Base-by-base conservation (phyloP, 2,329 filamentous ascomycete species). In the Colletotrichum acutatum region DNA sequence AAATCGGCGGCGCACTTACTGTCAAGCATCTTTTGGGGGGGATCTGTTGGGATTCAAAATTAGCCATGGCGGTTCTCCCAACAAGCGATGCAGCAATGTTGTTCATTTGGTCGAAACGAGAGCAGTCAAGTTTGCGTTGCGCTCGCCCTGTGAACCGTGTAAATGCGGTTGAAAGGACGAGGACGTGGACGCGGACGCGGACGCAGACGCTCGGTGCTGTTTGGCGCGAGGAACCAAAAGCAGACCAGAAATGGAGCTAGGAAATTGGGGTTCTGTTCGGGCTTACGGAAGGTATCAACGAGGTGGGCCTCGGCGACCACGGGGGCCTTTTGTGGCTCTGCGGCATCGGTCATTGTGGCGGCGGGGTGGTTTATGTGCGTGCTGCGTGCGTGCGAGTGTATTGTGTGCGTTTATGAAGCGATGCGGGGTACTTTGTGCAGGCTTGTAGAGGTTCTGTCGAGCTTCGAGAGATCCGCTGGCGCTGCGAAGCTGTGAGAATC, bases 261-360 rank as follows among this genome's bases (percentile, higher is more conserved):
- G 54, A 60, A 69, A 52, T 68, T 73, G 69, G 64, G 69, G 69
- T 70, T 28, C 42, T 34, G 68, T 56, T 74, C 53, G 69, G 67
- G 66, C 90, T 87, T 84, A 92, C 90, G 89, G 80, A 86, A 94
- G 24, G 93, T 95, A 83, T 94, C 91, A 77, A 95, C 92, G 80
- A 91, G 84, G 83, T 95, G 93, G 79, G 93, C 92, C 87, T 95
- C 93, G 74, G 88, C 87, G 78, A 95, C 93, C 78, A 93, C 91
- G 60, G 88, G 89, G 77, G 78, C 80, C 81, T 86, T 88, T 79
- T 77, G 77, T 75, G 82, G 76, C 71, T 83, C 82, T 71, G 66
- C 68, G 75, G 79, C 80, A 78, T 83, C 83, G 79, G 84, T 84
- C 88, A 90, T 89, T 74, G 74, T 76, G 78, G 78, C 71, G 76